A percentile compares a stretch with the other conserved stretches of the same genome.
phyloP scores from a whole-genome alignment of 148 eudicot genomes.

The Vaccinium darrowii region DNA sequence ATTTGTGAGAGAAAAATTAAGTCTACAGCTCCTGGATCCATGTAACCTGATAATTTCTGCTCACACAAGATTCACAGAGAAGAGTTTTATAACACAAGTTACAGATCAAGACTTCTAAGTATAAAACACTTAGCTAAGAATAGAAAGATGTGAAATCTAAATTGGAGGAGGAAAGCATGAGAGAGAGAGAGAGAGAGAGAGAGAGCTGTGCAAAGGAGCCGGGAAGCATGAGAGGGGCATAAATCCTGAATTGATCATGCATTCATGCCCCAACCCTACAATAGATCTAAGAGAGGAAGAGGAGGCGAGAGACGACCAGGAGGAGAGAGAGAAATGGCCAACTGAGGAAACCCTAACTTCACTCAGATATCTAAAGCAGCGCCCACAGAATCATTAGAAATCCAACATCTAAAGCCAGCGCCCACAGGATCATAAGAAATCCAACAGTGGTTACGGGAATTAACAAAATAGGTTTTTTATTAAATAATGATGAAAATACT shows the following conservation, averaged over 20 bases:
- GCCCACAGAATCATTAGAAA: not conserved
- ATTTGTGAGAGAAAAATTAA: not conserved
- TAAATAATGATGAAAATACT: not conserved
- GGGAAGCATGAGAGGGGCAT: not conserved
- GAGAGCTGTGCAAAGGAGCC: not conserved
- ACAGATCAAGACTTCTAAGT: not conserved
- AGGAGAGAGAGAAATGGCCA: not conserved
- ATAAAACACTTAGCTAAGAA: not conserved
- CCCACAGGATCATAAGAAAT: not conserved
- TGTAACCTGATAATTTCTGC: constrained; percentile 1
- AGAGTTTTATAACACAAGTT: not conserved
- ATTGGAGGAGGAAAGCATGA: not conserved
- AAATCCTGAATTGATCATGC: constrained; percentile 6
- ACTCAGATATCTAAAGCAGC: constrained; percentile 1
- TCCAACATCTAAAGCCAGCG: not conserved
- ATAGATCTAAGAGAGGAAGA: not conserved
- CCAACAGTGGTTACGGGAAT: not conserved
- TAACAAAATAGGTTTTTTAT: not conserved
- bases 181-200: not conserved
- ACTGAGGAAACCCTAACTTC: constrained; percentile 10
- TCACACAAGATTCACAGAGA: not conserved
- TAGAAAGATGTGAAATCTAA: not conserved
- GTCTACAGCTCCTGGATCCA: constrained; percentile 11
- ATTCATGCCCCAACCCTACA: not conserved
- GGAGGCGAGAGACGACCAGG: not conserved